Percentiles rank a stretch among this genome's conserved stretches.
These are phyloP conservation scores for Luffa aegyptiaca DNA, from an alignment of 306 rosid genomes.

Conservation along the genomic window DNA sequence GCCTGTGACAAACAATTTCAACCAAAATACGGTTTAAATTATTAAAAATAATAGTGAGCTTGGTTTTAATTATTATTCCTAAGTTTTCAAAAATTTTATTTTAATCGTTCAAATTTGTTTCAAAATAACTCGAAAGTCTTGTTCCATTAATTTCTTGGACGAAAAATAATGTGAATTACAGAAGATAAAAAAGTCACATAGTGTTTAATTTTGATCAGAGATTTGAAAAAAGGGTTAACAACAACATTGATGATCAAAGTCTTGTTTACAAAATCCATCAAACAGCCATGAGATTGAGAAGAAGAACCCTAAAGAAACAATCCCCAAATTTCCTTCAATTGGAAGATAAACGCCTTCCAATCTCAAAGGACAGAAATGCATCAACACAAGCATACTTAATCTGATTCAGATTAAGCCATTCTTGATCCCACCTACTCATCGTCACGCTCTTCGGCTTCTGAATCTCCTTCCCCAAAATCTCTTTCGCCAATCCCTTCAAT, in stretches of 20 bases:
- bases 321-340: not conserved
- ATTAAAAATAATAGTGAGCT: too few relatives aligned
- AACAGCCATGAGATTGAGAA: not conserved
- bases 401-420: slow-evolving; percentile 29
- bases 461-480: slow-evolving; percentile 23
- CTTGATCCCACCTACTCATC: slow-evolving; percentile 40
- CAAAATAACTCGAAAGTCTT: too few relatives aligned
- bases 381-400: slow-evolving; percentile 40
- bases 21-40: too few relatives aligned
- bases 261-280: not conserved
- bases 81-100: too few relatives aligned
- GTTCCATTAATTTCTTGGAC: too few relatives aligned
- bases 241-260: not conserved
- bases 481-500: slow-evolving; percentile 25
- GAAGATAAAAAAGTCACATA: too few relatives aligned
- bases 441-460: slow-evolving; percentile 31
- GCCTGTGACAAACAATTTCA: too few relatives aligned
- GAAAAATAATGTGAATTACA: too few relatives aligned
- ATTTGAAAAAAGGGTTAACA: too few relatives aligned
- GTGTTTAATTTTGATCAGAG: too few relatives aligned
- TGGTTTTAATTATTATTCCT: too few relatives aligned
- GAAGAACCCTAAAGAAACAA: not conserved
- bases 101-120: too few relatives aligned
- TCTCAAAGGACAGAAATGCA: slow-evolving; percentile 36
- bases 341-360: slow-evolving; percentile 7